These are phyloP conservation scores for Thamnidium elegans DNA, from an alignment of 192 early-diverging fungal genomes.

Conservation along the genomic window DNA sequence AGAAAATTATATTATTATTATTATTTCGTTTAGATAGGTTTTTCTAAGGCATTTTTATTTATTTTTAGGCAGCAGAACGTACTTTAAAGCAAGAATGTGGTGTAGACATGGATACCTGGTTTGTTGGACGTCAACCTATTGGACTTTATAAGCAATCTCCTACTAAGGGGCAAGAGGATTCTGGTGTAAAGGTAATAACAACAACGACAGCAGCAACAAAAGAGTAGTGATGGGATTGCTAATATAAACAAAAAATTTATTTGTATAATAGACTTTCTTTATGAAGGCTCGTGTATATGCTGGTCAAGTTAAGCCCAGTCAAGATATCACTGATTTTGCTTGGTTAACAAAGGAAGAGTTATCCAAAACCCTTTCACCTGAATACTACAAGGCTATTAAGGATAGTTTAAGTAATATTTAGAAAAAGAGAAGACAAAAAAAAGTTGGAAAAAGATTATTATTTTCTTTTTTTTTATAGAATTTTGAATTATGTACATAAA, in stretches of 20 bases:
- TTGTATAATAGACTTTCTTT: conserved; percentile 63
- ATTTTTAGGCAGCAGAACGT: conserved; percentile 66
- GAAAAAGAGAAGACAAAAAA: conserved; percentile 3
- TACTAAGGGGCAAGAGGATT: conserved; percentile 31
- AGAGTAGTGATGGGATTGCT: too few species aligned
- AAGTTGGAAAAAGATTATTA: background rate
- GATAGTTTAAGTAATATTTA: conserved; percentile 56
- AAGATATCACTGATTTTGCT: conserved; percentile 62
- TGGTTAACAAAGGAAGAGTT: conserved; percentile 82
- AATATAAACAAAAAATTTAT: too few species aligned
- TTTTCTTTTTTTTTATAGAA: background rate
- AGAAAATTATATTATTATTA: background rate
- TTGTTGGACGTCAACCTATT: conserved; percentile 81
- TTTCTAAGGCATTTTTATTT: background rate
- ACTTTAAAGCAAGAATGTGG: conserved; percentile 71
- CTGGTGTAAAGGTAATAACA: conserved; percentile 45
- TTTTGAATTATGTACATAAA: conserved; percentile 5
- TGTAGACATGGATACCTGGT: conserved; percentile 75
- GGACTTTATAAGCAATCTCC: conserved; percentile 53
- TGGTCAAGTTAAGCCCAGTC: conserved; percentile 64
- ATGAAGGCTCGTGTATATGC: conserved; percentile 64
- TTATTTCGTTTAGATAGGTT: background rate
- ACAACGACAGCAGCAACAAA: too few species aligned
- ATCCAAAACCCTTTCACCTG: conserved; percentile 44
- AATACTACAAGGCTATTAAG: conserved; percentile 59